Evolutionary conservation across 108 stramenopile species (phyloP).

Genomic region (Pseudonitzschia multistriata): DNA sequence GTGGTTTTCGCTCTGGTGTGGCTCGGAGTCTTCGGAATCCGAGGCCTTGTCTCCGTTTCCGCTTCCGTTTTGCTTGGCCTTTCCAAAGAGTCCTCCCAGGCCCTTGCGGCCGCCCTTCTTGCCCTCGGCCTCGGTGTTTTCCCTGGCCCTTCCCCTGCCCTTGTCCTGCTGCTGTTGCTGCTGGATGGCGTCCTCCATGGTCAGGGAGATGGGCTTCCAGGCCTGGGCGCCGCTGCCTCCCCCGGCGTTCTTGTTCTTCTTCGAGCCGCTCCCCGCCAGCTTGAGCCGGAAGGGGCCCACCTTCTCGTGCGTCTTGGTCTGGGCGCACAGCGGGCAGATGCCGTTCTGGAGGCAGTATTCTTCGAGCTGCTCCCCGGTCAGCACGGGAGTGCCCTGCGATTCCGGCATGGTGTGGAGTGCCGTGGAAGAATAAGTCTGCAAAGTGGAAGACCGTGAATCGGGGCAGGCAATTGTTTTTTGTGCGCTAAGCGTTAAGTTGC

Average conservation of each 20-base stretch:
- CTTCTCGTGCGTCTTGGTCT: slow-evolving; percentile 36
- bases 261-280: background rate
- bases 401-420: too few species aligned
- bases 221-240: background rate
- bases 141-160: background rate
- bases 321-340: slow-evolving; percentile 31
- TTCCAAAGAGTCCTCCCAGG: background rate
- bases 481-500: too few species aligned
- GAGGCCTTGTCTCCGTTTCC: background rate
- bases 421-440: too few species aligned
- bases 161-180: background rate
- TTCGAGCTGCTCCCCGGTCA: slow-evolving; percentile 39
- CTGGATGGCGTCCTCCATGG: background rate
- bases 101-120: background rate
- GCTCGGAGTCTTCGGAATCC: background rate
- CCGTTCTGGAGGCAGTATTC: slow-evolving; percentile 39
- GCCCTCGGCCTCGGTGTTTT: background rate
- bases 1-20: background rate
- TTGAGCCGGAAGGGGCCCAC: slow-evolving; percentile 19
- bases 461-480: too few species aligned
- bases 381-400: too few species aligned
- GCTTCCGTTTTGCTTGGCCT: background rate
- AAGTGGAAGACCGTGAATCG: too few species aligned
- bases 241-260: background rate
- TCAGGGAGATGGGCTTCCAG: background rate